Evolutionary conservation across 805 yeast genomes (phyloP).

Genomic region (Kluyveromyces lactis): DNA sequence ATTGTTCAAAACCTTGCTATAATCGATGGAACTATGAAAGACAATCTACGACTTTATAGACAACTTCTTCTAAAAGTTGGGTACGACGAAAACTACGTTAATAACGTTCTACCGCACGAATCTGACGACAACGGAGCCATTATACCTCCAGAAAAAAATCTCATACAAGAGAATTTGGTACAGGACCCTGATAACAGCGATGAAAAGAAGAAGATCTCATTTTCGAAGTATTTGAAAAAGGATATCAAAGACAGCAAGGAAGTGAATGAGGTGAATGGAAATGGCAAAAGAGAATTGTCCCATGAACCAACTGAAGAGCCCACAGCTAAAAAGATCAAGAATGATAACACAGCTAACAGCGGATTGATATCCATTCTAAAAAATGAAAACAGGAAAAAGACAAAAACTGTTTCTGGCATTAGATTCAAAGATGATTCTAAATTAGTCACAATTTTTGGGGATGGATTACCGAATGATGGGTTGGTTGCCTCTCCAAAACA

Average conservation of each 20-base stretch:
- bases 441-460: conserved; percentile 26
- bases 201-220: conserved; percentile 28
- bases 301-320: not conserved
- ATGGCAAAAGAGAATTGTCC: conserved; percentile 12
- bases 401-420: conserved; percentile 8
- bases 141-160: not conserved
- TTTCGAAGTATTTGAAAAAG: conserved; percentile 26
- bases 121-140: not conserved
- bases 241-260: conserved; percentile 13
- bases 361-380: conserved; percentile 10
- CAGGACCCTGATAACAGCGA: conserved; percentile 4
- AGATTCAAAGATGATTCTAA: conserved; percentile 22
- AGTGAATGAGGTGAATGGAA: conserved; percentile 6
- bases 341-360: not conserved
- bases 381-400: conserved; percentile 8
- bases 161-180: not conserved
- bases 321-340: not conserved
- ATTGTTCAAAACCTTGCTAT: conserved; percentile 18
- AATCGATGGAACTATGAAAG: conserved; percentile 18
- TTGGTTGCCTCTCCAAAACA: conserved; percentile 22
- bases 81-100: conserved; percentile 12
- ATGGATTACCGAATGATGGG: conserved; percentile 25
- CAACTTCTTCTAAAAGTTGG: conserved; percentile 17
- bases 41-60: conserved; percentile 20
- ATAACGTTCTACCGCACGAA: conserved; percentile 4